Base-by-base conservation (phyloP, 306 rosid species). In the Geum urbanum region DNA sequence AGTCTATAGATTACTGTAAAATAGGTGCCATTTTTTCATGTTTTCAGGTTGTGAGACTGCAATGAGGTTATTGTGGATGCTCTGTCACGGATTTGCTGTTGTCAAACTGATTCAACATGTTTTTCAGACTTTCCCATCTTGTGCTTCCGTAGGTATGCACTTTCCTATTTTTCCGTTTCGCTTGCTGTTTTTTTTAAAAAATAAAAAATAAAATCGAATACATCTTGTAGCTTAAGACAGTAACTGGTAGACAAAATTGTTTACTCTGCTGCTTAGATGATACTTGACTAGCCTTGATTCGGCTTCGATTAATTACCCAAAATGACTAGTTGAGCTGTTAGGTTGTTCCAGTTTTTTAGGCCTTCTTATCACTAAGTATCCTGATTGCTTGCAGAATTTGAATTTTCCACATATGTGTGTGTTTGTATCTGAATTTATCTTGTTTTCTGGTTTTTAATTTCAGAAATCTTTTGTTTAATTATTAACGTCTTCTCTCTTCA, bases 81-180 rank as follows among this genome's bases (percentile, higher is more conserved):
- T 86, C 76, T 87, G 81, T 79, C 96, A 94, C 68, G 99, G 96
- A 77, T 79, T 91, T 69, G 91, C 84, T 5, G 92, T 96, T 9
- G 88, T 87, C 59, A 90, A 80, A 76, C 76, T 94, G 50, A 87
- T 90, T 73, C 89, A 70, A 75, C 89, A 91, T 83, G 82, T 88
- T 70, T 88, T 94, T 32, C 39, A 24, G 70, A 83, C 92, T 77
- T 94, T 94, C 70, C 97, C 99, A 2, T 84, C 86, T 65, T 91
- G 97, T 84, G 92, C 97, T 80, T 94, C 97, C 68, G 80, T 91
- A 48, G 99, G 99, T 94, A 83, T 59, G 88, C 66, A 49, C 47
- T 19, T 2, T 67, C 52, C 69, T 18, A 41, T 66, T 12, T 75
- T 37, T 59, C 45, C 48, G 35, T 15, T 41, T 32, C 16, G 6